Evolutionary conservation across 768 basidiomycete species (phyloP).

Genomic region (Fibroporia radiculosa): DNA sequence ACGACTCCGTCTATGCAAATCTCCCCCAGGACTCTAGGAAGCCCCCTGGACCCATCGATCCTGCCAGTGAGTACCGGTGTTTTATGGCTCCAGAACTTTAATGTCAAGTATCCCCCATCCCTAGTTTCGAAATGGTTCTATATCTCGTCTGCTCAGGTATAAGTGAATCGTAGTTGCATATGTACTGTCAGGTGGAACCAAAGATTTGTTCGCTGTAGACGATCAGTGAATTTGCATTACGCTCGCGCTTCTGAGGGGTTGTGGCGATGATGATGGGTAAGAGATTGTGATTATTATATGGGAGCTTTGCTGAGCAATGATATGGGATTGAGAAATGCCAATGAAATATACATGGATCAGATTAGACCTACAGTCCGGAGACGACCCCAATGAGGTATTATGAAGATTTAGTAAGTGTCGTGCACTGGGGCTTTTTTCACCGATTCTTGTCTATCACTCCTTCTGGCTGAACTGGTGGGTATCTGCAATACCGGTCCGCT

Average conservation of each 20-base stretch:
- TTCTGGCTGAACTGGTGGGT: conserved; percentile 66
- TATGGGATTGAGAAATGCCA: not conserved
- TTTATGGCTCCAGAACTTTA: not conserved
- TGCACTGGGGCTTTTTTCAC: conserved; percentile 6
- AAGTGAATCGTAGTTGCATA: conserved; percentile 11
- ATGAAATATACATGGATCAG: not conserved
- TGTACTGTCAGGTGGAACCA: conserved; percentile 9
- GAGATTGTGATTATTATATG: no score
- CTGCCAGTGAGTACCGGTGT: conserved; percentile 56
- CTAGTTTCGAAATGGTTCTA: conserved; percentile 91
- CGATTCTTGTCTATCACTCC: conserved; percentile 28
- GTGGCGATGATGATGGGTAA: not conserved
- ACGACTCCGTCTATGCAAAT: conserved; percentile 54
- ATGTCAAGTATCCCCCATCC: not conserved
- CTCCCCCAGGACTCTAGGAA: conserved; percentile 76
- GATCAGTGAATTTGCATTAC: not conserved
- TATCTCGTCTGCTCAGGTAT: conserved; percentile 84
- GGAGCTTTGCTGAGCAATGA: not conserved
- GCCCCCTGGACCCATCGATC: conserved; percentile 84
- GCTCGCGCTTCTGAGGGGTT: not conserved
- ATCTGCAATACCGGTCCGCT: conserved; percentile 83
- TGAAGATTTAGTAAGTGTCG: not conserved
- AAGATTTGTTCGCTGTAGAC: not conserved
- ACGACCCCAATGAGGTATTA: not conserved
- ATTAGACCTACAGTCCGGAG: not conserved